Percentiles rank a stretch among this genome's conserved stretches.
phyloP scores from a whole-genome alignment of 106 monocot species.

The Dendrobium officinale region DNA sequence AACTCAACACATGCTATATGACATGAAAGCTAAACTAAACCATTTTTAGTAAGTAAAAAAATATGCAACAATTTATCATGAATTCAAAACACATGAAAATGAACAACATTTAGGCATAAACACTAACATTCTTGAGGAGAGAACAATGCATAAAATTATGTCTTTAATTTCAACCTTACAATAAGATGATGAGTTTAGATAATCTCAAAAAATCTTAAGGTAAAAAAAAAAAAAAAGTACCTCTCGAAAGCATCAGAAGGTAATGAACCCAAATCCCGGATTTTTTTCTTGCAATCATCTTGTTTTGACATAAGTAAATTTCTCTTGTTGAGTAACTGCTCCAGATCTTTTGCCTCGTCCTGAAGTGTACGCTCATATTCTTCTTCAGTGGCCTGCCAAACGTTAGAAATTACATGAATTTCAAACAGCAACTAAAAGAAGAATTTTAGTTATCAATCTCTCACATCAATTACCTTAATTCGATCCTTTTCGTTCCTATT shows the following conservation, averaged over 20 bases:
- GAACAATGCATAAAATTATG: neutral
- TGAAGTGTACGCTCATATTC: constrained; percentile 62
- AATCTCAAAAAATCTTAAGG: neutral
- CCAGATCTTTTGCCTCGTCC: constrained; percentile 86
- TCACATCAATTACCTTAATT: constrained; percentile 36
- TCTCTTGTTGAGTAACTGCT: constrained; percentile 73
- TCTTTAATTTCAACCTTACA: neutral
- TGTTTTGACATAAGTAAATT: constrained; percentile 74
- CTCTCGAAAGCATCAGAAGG: constrained; percentile 96
- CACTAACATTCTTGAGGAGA: neutral
- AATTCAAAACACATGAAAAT: neutral
- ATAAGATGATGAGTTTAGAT: neutral
- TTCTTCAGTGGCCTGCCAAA: constrained; percentile 60
- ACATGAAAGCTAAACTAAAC: neutral
- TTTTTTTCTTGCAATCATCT: constrained; percentile 86
- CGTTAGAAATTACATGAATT: neutral
- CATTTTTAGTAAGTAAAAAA: neutral
- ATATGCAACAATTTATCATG: neutral
- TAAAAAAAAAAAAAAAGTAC: constrained; percentile 27
- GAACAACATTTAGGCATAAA: neutral
- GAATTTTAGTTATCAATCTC: neutral
- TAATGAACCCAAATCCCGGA: constrained; percentile 89
- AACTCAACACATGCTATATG: neutral
- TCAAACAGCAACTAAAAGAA: neutral
- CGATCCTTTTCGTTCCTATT: constrained; percentile 53